These are phyloP conservation scores for Zea luxurians DNA, from an alignment of 176 grass and related monocot species.

Conservation along the genomic window DNA sequence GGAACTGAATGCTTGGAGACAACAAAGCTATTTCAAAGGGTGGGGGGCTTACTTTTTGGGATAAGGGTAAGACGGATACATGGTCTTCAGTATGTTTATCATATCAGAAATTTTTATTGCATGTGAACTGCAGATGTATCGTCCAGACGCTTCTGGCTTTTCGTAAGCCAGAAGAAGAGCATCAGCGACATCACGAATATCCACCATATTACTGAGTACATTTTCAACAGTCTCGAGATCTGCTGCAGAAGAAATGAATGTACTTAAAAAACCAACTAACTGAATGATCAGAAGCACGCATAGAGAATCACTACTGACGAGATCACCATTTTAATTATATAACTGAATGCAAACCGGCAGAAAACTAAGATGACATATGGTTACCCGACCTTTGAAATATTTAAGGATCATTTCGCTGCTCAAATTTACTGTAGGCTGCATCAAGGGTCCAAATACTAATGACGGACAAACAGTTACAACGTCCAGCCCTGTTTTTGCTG, in stretches of 20 bases:
- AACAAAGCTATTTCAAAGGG: not conserved
- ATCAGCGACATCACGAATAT: slow-evolving; percentile 49
- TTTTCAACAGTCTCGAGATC: slow-evolving; percentile 44
- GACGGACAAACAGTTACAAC: slow-evolving; percentile 47
- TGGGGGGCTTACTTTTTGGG: slow-evolving; percentile 40
- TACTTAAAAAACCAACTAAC: slow-evolving; percentile 4
- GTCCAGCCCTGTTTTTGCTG: slow-evolving; percentile 46
- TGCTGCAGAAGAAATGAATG: slow-evolving; percentile 28
- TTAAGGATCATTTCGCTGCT: slow-evolving; percentile 48
- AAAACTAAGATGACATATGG: slow-evolving; percentile 6
- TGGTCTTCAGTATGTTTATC: slow-evolving; percentile 38
- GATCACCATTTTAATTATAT: not conserved
- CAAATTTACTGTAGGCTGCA: slow-evolving; percentile 41
- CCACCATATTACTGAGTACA: slow-evolving; percentile 33
- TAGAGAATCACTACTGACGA: not conserved
- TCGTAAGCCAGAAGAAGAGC: slow-evolving; percentile 49
- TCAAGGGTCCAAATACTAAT: slow-evolving; percentile 44
- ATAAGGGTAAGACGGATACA: slow-evolving; percentile 46
- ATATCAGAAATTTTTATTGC: slow-evolving; percentile 46
- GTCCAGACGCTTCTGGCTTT: slow-evolving; percentile 39
- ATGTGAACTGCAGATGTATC: slow-evolving; percentile 44
- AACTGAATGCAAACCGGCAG: not conserved
- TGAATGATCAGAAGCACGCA: not conserved
- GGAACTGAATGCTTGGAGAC: not conserved
- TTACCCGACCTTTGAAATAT: slow-evolving; percentile 40